These are phyloP conservation scores for Torulaspora delbrueckii DNA, from an alignment of 805 yeast genomes.

Conservation along the genomic window DNA sequence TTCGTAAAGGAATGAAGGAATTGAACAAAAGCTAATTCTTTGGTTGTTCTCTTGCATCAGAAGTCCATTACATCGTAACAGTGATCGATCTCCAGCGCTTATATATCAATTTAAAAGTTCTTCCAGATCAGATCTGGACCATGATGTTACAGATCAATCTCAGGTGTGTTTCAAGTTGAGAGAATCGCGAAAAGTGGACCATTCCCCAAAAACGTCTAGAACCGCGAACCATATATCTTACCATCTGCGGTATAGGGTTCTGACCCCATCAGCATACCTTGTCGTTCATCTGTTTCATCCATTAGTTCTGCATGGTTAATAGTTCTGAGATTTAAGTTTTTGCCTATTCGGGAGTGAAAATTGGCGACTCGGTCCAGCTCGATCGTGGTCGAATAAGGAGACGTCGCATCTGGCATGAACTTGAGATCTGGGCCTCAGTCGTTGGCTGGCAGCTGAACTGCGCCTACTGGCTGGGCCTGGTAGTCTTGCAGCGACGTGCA, in stretches of 20 bases:
- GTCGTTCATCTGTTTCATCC: not conserved
- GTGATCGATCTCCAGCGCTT: not conserved
- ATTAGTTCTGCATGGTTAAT: not conserved
- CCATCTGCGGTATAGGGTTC: not conserved
- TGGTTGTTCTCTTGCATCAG: not conserved
- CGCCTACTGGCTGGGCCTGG: not conserved
- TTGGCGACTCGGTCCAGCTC: not conserved
- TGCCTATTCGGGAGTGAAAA: slow-evolving; percentile 1
- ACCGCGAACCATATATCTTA: not conserved
- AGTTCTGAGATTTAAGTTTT: not conserved
- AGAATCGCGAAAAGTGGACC: not conserved
- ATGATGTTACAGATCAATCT: not conserved
- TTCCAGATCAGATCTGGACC: not conserved
- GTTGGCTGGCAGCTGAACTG: not conserved
- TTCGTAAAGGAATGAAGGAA: not conserved
- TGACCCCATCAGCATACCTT: not conserved
- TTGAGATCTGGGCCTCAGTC: not conserved
- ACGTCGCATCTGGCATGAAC: not conserved
- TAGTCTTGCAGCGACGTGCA: not conserved
- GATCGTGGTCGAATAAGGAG: not conserved
- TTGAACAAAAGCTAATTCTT: slow-evolving; percentile 1
- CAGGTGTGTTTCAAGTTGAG: not conserved
- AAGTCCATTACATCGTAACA: not conserved
- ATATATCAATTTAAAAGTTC: not conserved
- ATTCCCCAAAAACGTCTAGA: not conserved